These are phyloP conservation scores for Stagonosporopsis tanaceti DNA, from an alignment of 2,329 filamentous ascomycete genomes.

Conservation along the genomic window DNA sequence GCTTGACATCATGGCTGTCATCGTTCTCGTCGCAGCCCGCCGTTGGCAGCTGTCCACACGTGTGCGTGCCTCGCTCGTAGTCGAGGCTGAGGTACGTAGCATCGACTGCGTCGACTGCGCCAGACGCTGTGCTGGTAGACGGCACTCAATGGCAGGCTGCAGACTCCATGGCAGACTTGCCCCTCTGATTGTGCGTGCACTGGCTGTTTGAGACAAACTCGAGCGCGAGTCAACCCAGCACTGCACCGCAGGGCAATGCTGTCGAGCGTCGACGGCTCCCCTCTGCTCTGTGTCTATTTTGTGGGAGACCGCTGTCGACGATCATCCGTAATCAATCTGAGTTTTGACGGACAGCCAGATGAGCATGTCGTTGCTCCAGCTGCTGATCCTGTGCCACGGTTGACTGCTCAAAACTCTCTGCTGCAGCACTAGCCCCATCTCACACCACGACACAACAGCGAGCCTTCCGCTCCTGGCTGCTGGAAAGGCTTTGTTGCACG, in stretches of 20 bases:
- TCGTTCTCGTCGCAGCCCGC: slow-evolving; percentile 18
- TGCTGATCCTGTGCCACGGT: slow-evolving; percentile 39
- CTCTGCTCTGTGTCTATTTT: slow-evolving; percentile 21
- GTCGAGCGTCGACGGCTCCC: slow-evolving; percentile 6
- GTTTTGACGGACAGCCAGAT: slow-evolving; percentile 1
- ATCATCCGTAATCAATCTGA: slow-evolving; percentile 28
- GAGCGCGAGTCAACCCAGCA: slow-evolving; percentile 26
- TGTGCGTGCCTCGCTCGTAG: slow-evolving; percentile 11
- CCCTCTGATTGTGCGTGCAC: slow-evolving; percentile 10
- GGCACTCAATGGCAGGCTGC: neutral
- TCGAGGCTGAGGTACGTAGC: slow-evolving; percentile 19
- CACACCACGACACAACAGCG: slow-evolving; percentile 29
- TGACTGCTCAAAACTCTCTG: slow-evolving; percentile 35
- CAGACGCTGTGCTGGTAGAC: neutral
- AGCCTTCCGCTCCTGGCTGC: slow-evolving; percentile 37
- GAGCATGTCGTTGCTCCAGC: slow-evolving; percentile 15
- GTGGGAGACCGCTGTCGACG: slow-evolving; percentile 27
- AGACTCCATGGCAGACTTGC: neutral
- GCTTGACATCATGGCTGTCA: slow-evolving; percentile 23
- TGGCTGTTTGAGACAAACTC: slow-evolving; percentile 34
- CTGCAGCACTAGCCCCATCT: slow-evolving; percentile 36
- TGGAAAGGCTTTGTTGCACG: slow-evolving; percentile 38
- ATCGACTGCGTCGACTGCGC: neutral
- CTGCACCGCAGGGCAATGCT: slow-evolving; percentile 16
- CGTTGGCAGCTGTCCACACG: slow-evolving; percentile 12